Conservation (phyloP, 768 basidiomycete species). For the Naganishia friedmannii region DNA sequence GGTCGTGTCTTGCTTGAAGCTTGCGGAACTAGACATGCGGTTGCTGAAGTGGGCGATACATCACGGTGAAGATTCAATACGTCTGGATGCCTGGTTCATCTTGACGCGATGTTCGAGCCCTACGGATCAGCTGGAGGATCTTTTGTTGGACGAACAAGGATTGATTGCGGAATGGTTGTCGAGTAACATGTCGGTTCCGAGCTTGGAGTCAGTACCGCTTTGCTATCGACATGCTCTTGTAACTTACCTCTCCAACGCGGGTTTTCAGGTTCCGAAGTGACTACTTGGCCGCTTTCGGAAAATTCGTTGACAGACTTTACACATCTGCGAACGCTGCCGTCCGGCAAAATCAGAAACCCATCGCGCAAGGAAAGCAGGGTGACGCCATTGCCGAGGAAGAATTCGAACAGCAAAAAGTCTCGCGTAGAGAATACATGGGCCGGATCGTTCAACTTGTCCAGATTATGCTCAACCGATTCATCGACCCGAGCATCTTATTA, state of each 20-base stretch:
- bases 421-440: not conserved
- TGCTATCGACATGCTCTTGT: not conserved
- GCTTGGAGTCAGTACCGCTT: conserved; percentile 22
- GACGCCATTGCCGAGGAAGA: not conserved
- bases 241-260: not conserved
- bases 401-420: not conserved
- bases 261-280: conserved; percentile 27
- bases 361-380: conserved; percentile 1
- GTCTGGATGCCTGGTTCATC: conserved; percentile 19
- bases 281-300: conserved; percentile 22
- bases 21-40: conserved; percentile 14
- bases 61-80: conserved; percentile 23
- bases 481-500: conserved; percentile 19
- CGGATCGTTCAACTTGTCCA: conserved; percentile 7
- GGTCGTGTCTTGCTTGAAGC: not conserved
- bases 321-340: conserved; percentile 14
- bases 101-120: conserved; percentile 9
- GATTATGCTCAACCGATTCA: conserved; percentile 3
- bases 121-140: conserved; percentile 23
- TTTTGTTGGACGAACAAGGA: conserved; percentile 5
- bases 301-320: conserved; percentile 23
- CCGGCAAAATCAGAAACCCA: conserved; percentile 13
- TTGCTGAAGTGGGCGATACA: conserved; percentile 15
- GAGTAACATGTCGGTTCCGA: conserved; percentile 30
- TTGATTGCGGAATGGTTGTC: conserved; percentile 21